phyloP scores from a whole-genome alignment of 805 yeast genomes.

The Cyberlindnera xylosilytica region DNA sequence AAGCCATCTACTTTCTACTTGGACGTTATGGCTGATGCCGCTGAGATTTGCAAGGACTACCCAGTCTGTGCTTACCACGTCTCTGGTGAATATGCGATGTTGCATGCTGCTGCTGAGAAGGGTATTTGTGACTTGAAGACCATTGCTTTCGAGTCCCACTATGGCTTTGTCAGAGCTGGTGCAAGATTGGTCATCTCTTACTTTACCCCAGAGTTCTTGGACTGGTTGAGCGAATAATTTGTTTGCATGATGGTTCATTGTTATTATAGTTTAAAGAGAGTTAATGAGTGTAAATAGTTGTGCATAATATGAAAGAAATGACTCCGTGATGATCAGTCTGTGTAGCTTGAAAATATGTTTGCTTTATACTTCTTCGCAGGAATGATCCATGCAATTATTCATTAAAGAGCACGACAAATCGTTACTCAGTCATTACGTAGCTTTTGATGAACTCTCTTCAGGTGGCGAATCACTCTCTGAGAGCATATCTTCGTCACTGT shows the following conservation, averaged over 20 bases:
- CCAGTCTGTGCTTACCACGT: conserved; percentile 97
- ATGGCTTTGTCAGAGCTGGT: conserved; percentile 93
- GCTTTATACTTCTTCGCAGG: too few species aligned
- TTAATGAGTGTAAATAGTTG: too few species aligned
- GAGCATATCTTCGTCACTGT: conserved; percentile 1
- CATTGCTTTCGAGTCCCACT: conserved; percentile 78
- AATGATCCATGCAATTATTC: too few species aligned
- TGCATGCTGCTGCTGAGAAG: conserved; percentile 97
- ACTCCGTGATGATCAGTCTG: too few species aligned
- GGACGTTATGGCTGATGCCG: conserved; percentile 87
- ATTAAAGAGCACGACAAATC: too few species aligned
- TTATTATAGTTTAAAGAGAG: too few species aligned
- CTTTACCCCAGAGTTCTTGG: conserved; percentile 93
- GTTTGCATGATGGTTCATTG: background rate
- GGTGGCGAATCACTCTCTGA: conserved; percentile 8
- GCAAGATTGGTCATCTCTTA: conserved; percentile 89
- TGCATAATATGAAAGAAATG: too few species aligned
- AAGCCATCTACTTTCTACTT: conserved; percentile 95
- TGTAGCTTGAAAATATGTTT: too few species aligned
- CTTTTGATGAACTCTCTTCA: conserved; percentile 13
- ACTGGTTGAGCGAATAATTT: conserved; percentile 62
- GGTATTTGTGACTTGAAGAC: conserved; percentile 83
- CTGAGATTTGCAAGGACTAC: conserved; percentile 73
- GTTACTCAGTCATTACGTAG: background rate
- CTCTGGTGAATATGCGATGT: conserved; percentile 96